Base-by-base conservation (phyloP, 768 basidiomycete genomes). In the Astraeus odoratus region DNA sequence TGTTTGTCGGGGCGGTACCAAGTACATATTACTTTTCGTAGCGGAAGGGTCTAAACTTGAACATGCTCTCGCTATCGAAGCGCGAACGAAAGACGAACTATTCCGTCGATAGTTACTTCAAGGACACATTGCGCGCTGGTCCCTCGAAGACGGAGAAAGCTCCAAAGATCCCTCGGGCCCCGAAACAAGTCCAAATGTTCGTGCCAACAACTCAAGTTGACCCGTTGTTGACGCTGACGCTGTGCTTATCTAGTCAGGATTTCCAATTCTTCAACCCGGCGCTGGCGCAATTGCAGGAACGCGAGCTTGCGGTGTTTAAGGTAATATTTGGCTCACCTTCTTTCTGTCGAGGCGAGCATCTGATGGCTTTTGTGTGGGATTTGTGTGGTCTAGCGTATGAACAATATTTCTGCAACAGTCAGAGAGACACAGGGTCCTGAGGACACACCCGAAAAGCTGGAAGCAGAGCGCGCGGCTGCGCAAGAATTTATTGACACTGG, bases 251-350 rank as follows among this genome's bases (percentile, higher is more conserved):
- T 55, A 93, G 89, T 51, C 86, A 93, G 65, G 95, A 96, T 63
- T 95, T 92, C 75, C 95, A 99, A 58, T 98, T 99, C 74, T 97
- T 89, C 70, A 86, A 93, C 6, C 77, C 81, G 0, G 74, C 83
- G 42, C 65, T 98, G 9, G 74, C 80, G 4, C 81, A 80, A 54
- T 68, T 97, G 22, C 93, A 97, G 59, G 90, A 95, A 55, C 77
- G 82, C 44, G 95, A 97, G 63, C 69, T 86, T 16, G 83, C 83
- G 0, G 87, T 82, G 9, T 83, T 83, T 62, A 86, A 86, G 70
- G 87, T 83, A n/a, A n/a, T n/a, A 18, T 35, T 44, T 29, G 50
- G 15, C n/a, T 48, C 26, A 12, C 40, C 18, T 31, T 8, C 13
- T 9, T 20, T 23, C 23, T 15, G 1, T 15, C 8, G 3, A 10